Conservation (phyloP, 352 stramenopile species). For the Globisporangium orthogonon region DNA sequence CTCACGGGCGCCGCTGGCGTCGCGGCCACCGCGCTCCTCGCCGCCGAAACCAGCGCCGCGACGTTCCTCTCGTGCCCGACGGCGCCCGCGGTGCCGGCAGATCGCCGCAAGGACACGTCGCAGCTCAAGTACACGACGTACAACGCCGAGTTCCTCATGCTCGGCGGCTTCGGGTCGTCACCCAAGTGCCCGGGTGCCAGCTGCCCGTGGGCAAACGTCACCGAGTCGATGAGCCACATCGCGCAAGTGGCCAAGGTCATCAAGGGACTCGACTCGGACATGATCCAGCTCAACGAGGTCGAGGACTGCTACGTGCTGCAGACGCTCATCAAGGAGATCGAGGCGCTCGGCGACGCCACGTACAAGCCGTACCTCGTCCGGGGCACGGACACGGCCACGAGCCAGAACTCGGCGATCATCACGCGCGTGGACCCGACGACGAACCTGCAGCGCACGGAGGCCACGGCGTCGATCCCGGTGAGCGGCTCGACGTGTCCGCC, state of each 20-base stretch:
- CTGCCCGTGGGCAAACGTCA: constrained; percentile 44
- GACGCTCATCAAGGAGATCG: constrained; percentile 41
- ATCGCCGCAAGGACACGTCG: constrained; percentile 22
- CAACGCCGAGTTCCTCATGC: constrained; percentile 59
- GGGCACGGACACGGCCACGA: constrained; percentile 55
- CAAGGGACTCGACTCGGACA: constrained; percentile 46
- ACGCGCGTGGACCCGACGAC: constrained; percentile 54
- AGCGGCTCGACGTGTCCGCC: constrained; percentile 44
- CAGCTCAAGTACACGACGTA: constrained; percentile 49
- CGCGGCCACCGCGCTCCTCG: background rate
- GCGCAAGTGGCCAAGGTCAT: constrained; percentile 44
- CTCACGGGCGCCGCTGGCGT: constrained; percentile 4
- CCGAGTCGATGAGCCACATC: constrained; percentile 38
- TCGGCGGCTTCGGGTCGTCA: constrained; percentile 28
- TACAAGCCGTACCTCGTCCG: constrained; percentile 62
- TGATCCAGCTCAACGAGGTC: constrained; percentile 63
- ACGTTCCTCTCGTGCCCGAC: constrained; percentile 17
- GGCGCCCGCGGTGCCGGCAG: constrained; percentile 17
- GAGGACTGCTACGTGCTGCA: constrained; percentile 48
- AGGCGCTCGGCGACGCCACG: constrained; percentile 34
- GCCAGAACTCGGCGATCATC: constrained; percentile 58
- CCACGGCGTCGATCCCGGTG: constrained; percentile 31
- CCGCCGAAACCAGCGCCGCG: constrained; percentile 1
- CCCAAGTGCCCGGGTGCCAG: constrained; percentile 39
- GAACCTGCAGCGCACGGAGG: constrained; percentile 34